Evolutionary conservation across 139 green algal species (phyloP), one percentile per base, ranked within the genome.

Genomic region (Spirogloea muscicola): DNA sequence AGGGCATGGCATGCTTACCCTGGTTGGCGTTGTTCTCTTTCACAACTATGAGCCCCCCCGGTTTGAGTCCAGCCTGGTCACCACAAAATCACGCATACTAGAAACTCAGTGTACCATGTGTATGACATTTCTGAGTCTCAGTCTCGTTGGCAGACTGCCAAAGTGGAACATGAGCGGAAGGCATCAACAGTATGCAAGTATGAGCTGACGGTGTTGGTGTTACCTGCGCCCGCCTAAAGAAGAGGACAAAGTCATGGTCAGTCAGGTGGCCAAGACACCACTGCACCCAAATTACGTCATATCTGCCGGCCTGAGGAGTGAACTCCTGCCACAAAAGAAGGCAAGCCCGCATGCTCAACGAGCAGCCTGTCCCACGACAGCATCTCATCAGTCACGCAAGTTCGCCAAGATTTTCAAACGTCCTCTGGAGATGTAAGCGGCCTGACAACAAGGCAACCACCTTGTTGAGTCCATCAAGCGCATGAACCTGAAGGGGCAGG

Each of bases 221-320:
- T n/a, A n/a, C n/a, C n/a, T n/a, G n/a, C n/a, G n/a, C n/a, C n/a
- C n/a, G n/a, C n/a, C n/a, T n/a, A 16, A 97, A 88, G 61, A 97
- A 89, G 0, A 66, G 64, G 5, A 94, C 36, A 18, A 89, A 86
- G 68, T 97, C 92, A 36, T 86, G 86, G 61, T 97, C 93, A 58
- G 91, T 96, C 0, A 98, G 82, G 80, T 98, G 96, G 43, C 97
- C 87, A 31, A 96, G 82, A 29, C 79, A 85, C 90, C 90, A 95
- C 61, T 95, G 90, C 39, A 95, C 62, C 90, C 90, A 95, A 3
- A 95, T 83, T 6, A 88, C 73, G 73, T 95, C 88, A 58, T 95
- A 95, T 4, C 84, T 21, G 31, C 46, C 65, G n/a, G 43, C 21
- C 34, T 87, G 77, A 69, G 84, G 82, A 79, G 60, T 90, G 42